These are phyloP conservation scores for Allantophomopsis cytisporea DNA, from an alignment of 2,329 filamentous ascomycete genomes.

Conservation along the genomic window DNA sequence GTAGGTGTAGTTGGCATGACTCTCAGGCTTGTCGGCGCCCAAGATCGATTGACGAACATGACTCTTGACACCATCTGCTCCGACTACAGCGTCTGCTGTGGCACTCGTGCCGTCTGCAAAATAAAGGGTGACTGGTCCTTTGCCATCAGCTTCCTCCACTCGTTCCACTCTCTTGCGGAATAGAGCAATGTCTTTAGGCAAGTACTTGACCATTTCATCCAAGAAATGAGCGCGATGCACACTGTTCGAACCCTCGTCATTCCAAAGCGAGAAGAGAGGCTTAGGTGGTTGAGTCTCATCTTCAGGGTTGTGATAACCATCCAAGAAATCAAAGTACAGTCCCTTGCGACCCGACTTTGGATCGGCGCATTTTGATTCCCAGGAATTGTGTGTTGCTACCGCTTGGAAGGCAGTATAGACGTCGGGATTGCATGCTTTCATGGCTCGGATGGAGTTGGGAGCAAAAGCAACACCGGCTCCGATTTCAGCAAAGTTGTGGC, in stretches of 20 bases:
- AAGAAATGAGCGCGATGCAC: slow-evolving; percentile 18
- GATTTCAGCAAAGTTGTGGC: slow-evolving; percentile 17
- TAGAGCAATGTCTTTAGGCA: slow-evolving; percentile 21
- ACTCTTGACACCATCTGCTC: slow-evolving; percentile 52
- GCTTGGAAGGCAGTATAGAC: slow-evolving; percentile 8
- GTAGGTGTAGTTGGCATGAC: slow-evolving; percentile 29
- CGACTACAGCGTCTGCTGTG: slow-evolving; percentile 34
- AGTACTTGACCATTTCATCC: slow-evolving; percentile 17
- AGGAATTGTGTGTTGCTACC: too few species aligned
- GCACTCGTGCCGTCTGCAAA: slow-evolving; percentile 30
- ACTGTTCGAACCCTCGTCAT: slow-evolving; percentile 2
- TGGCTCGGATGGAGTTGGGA: slow-evolving; percentile 15
- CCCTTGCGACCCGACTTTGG: too few species aligned
- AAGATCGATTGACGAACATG: slow-evolving; percentile 36
- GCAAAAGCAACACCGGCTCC: slow-evolving; percentile 18
- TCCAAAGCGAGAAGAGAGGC: too few species aligned
- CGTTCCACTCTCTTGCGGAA: slow-evolving; percentile 21
- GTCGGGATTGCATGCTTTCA: slow-evolving; percentile 18
- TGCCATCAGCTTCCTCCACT: slow-evolving; percentile 11
- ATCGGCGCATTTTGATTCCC: too few species aligned
- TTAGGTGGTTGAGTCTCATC: too few species aligned
- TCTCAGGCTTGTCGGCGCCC: slow-evolving; percentile 18
- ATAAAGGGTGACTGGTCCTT: slow-evolving; percentile 15
- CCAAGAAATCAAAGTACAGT: too few species aligned
- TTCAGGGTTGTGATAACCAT: too few species aligned